Evolutionary conservation across 202 grass and related monocot genomes (phyloP), one percentile per base, ranked within the genome.

Genomic region (Hordeum pubiflorum): DNA sequence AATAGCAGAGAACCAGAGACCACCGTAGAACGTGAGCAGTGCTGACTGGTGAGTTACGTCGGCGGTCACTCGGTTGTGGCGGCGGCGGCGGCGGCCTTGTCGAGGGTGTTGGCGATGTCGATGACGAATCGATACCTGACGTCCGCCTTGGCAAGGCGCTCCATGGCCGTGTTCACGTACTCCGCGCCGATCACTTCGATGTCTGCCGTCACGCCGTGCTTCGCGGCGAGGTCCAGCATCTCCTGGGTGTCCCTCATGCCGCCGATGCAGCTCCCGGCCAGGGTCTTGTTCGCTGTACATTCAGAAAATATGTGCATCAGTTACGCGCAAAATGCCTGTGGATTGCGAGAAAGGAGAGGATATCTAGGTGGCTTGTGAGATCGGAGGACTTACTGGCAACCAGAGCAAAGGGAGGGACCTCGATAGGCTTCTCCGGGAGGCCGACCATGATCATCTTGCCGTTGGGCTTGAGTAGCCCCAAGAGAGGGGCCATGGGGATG

Each of bases 101-200:
- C 57, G 36, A 93, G 75, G 77, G 83, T 90, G 79, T 90, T 92
- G 64, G 75, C 87, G 40, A 95, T 73, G 59, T 95, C 92, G 63
- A 95, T 86, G 82, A 95, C 92, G 50, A 95, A 95, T 64, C 92
- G 86, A 66, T 92, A 92, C 83, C 87, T 87, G 34, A 95, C 82
- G 38, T 95, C 87, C 2, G 78, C 87, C 82, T 82, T 90, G 72
- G 41, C 69, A 5, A 95, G 85, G 59, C 92, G 82, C 64, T 95
- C 79, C 79, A 95, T 56, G 21, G 92, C 92, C 21, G 72, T 41
- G 79, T 88, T 86, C 41, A 95, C 79, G 14, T 91, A 87, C 2
- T 94, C 88, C 0, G 86, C 90, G 2, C 40, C 29, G 2, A 97
- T 54, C 79, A 97, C 82, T 66, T 97, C 91, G 0, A 97, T 74